Evolutionary conservation across 192 early-diverging fungal species (phyloP).

Genomic region (Podila horticola): DNA sequence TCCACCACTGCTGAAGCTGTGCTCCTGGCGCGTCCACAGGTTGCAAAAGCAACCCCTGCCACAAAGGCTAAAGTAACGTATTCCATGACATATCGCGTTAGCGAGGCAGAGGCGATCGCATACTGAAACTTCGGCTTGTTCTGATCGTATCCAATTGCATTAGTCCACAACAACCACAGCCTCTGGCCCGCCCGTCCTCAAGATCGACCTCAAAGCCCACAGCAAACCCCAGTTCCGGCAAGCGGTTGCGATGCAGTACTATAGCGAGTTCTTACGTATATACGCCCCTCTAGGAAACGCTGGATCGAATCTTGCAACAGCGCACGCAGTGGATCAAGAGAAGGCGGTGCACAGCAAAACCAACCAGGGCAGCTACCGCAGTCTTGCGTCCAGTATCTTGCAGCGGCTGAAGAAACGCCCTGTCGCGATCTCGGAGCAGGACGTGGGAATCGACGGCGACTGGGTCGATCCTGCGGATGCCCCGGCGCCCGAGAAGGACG

Average conservation of each 20-base stretch:
- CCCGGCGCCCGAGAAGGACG: background rate
- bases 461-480: conserved; percentile 45
- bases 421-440: conserved; percentile 47
- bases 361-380: conserved; percentile 58
- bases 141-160: background rate
- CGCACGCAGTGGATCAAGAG: conserved; percentile 66
- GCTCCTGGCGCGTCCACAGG: conserved; percentile 20
- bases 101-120: background rate
- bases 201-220: conserved; percentile 49
- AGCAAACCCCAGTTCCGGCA: conserved; percentile 58
- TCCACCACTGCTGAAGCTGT: background rate
- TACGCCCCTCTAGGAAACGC: conserved; percentile 52
- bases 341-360: conserved; percentile 47
- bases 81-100: background rate
- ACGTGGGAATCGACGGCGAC: conserved; percentile 74
- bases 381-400: conserved; percentile 56
- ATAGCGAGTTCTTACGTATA: conserved; percentile 68
- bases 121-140: background rate
- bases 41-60: background rate
- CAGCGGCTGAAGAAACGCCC: conserved; percentile 66
- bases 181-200: conserved; percentile 53
- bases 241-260: conserved; percentile 51
- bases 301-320: conserved; percentile 52
- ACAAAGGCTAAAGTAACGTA: background rate
- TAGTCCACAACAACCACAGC: background rate